phyloP scores from a whole-genome alignment of 352 stramenopile genomes.

The Phytopythium boreale region DNA sequence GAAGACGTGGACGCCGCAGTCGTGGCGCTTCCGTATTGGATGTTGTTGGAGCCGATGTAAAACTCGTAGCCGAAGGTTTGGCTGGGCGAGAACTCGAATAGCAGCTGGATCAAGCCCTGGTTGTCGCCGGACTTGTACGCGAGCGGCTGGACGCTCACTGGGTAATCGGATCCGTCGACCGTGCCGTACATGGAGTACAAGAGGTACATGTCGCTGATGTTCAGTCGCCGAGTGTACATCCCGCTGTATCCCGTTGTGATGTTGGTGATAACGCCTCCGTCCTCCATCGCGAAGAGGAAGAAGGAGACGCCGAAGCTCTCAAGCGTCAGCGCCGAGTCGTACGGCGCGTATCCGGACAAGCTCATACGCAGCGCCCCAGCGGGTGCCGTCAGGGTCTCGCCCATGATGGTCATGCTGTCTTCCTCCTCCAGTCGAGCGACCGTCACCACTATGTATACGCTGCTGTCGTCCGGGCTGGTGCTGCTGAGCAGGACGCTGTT shows the following conservation, averaged over 20 bases:
- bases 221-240: neutral
- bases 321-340: neutral
- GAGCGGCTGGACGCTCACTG: neutral
- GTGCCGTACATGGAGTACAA: neutral
- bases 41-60: slow-evolving; percentile 7
- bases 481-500: neutral
- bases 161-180: neutral
- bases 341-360: neutral
- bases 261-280: slow-evolving; percentile 6
- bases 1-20: neutral
- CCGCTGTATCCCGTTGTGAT: neutral
- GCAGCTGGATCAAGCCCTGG: slow-evolving; percentile 15
- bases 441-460: neutral
- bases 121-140: slow-evolving; percentile 11
- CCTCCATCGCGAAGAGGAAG: slow-evolving; percentile 14
- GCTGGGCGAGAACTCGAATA: neutral
- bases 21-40: neutral
- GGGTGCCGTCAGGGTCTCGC: slow-evolving; percentile 3
- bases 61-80: neutral
- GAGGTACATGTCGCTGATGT: slow-evolving; percentile 18
- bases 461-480: neutral
- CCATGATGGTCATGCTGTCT: neutral
- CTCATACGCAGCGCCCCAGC: neutral
- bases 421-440: neutral
- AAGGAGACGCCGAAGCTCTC: slow-evolving; percentile 7